A percentile compares a stretch with the other conserved stretches of the same genome.
Conservation (phyloP, 176 grass and related monocot genomes). For the Chrysopogon serrulatus region DNA sequence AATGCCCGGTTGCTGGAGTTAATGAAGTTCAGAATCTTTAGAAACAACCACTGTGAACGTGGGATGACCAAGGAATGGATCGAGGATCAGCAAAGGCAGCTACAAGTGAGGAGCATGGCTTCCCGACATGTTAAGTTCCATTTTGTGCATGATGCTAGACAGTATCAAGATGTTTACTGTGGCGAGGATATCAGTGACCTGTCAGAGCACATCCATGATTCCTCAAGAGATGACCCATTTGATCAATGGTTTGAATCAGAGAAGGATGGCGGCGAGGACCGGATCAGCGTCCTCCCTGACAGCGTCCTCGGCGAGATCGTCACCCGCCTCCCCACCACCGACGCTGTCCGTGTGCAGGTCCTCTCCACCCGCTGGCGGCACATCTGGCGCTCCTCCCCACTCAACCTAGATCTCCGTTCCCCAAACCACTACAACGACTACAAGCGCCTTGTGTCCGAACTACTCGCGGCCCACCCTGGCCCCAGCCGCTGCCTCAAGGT, state of each 20-base stretch:
- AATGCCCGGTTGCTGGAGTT: too few relatives aligned
- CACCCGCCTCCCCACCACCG: not conserved
- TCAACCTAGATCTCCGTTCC: not conserved
- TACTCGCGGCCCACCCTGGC: not conserved
- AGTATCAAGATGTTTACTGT: not conserved
- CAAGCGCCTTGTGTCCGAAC: not conserved
- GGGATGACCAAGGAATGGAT: not conserved
- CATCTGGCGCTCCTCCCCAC: not conserved
- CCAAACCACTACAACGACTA: not conserved
- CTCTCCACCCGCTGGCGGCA: conserved; percentile 2
- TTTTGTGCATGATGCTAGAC: not conserved
- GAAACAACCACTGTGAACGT: too few relatives aligned
- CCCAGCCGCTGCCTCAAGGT: not conserved
- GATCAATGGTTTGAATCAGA: not conserved
- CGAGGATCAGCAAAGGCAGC: not conserved
- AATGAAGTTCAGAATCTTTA: too few relatives aligned
- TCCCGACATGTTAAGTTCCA: not conserved
- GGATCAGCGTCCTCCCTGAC: not conserved
- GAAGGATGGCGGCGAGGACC: not conserved
- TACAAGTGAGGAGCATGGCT: not conserved
- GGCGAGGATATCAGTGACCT: not conserved
- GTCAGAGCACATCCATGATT: not conserved
- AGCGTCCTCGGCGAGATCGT: not conserved
- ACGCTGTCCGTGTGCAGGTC: not conserved
- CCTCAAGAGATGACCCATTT: not conserved